Evolutionary conservation across 306 rosid species (phyloP), one percentile per base, ranked within the genome.

Genomic region (Vachellia pachyceras): DNA sequence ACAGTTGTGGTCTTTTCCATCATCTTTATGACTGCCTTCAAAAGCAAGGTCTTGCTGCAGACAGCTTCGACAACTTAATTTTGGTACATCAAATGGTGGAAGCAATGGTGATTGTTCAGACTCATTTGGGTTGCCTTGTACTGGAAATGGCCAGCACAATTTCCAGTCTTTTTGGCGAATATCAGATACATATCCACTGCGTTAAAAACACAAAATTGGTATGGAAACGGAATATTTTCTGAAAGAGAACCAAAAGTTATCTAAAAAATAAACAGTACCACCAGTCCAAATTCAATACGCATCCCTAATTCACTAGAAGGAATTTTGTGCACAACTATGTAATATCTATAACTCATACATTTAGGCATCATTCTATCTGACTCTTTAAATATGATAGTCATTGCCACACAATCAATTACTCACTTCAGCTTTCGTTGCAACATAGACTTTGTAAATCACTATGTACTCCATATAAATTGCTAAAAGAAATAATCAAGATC

Each of bases 181-280:
- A 77, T 90, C 97, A 72, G 98, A 88, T n/a, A 94, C 98, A 82
- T 85, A 94, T 61, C 90, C 98, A 70, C 99, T 96, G 92, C 86
- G 87, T 67, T 75, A 87, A 57, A 72, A 89, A 77, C 33, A 72
- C 76, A 49, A 33, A 22, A 73, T 15, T 81, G 78, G 69, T 58
- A 77, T 82, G 66, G 67, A 68, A 64, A 66, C 5, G 37, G 22
- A 36, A 18, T 7, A 75, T 55, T 37, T 72, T 61, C 54, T 69
- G 66, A 42, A 83, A 63, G 77, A 29, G 41, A 75, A 52, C 75
- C 73, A 80, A 79, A 78, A 84, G 52, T 67, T 49, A 33, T 6
- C 33, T n/a, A 3, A 9, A 55, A 23, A 22, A 45, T 15, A 40
- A 68, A 69, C 37, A 69, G 57, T 8, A 33, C 44, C 18, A 18